A percentile compares a stretch with the other conserved stretches of the same genome.
phyloP scores from a whole-genome alignment of 2,329 filamentous ascomycete species.

The Leptographium procerum region DNA sequence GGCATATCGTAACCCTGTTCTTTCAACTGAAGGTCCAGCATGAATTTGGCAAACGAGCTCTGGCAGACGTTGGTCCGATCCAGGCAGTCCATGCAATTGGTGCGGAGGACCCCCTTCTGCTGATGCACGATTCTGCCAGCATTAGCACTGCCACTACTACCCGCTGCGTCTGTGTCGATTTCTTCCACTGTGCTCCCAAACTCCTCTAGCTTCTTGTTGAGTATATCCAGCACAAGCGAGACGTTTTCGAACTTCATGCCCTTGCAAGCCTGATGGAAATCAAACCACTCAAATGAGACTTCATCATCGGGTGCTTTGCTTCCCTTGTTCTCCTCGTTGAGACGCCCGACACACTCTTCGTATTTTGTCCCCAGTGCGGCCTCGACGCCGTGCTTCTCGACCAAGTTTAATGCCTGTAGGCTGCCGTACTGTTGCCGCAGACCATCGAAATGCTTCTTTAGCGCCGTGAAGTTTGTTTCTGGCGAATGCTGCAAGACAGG shows the following conservation, averaged over 20 bases:
- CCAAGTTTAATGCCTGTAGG: conserved; percentile 69
- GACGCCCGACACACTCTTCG: conserved; percentile 50
- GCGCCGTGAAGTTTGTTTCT: conserved; percentile 66
- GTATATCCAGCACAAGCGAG: conserved; percentile 58
- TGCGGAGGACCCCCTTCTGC: conserved; percentile 73
- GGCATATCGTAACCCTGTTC: conserved; percentile 66
- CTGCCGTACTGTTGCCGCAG: conserved; percentile 60
- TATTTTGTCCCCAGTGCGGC: conserved; percentile 68
- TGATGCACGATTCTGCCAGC: conserved; percentile 22
- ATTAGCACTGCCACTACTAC: neutral
- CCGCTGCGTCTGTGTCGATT: neutral
- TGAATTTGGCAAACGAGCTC: conserved; percentile 75
- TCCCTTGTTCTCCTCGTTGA: conserved; percentile 46
- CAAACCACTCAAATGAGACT: conserved; percentile 85
- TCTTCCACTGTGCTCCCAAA: conserved; percentile 59
- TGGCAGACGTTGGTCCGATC: conserved; percentile 95
- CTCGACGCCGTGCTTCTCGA: conserved; percentile 82
- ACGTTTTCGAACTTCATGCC: conserved; percentile 99
- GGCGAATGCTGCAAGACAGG: conserved; percentile 72
- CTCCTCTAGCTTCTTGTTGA: conserved; percentile 55
- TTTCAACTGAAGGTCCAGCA: conserved; percentile 69
- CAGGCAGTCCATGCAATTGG: conserved; percentile 97
- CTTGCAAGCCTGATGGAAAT: conserved; percentile 84
- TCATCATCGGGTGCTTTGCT: conserved; percentile 23
- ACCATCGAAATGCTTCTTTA: conserved; percentile 66